Base-by-base conservation (phyloP, 140 eudicot genomes). In the Oenanthe javanica region DNA sequence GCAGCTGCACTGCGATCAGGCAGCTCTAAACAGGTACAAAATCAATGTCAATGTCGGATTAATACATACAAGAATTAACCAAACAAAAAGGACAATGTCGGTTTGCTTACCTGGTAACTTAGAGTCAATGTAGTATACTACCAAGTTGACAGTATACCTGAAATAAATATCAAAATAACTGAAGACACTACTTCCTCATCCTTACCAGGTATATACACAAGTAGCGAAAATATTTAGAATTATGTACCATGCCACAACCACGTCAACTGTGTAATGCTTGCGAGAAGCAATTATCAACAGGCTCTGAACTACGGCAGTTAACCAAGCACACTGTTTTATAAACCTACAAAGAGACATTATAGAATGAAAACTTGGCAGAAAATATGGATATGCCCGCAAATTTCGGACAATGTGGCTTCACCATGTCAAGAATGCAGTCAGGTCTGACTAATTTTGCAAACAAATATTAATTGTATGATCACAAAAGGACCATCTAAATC, bases 81-180 rank as follows among this genome's bases (percentile, higher is more conserved):
- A 4, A 31, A 25, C 21, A 36, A 12, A 67, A 5, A 3, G 4
- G 46, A 31, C 19, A 67, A 25, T 67, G 45, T 67, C 13, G 45
- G 46, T 31, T 67, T 61, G 80, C 66, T 27, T 79, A 94, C 98
- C 98, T 83, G 97, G 97, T 85, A 95, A 82, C 66, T 86, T 90
- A 51, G 91, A 83, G 83, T 95, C 99, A 42, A 95, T 77, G 75
- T 92, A 95, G 93, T 83, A 92, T 81, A 95, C 99, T 5, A 92
- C 97, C 87, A 95, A 87, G 80, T 92, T 95, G 51, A 95, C 99
- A 0, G 99, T 92, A 83, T 92, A 95, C 98, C 98, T 94, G 86
- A 78, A 85, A 81, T 67, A 12, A 42, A 49, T 76, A 25, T 31
- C 27, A 31, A 77, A 79, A 23, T 79, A 59, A 47, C 73, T 48